A percentile compares a stretch with the other conserved stretches of the same genome.
Evolutionary conservation across 1,284 basidiomycete genomes (phyloP).

Genomic region (Coriolopsis trogii): DNA sequence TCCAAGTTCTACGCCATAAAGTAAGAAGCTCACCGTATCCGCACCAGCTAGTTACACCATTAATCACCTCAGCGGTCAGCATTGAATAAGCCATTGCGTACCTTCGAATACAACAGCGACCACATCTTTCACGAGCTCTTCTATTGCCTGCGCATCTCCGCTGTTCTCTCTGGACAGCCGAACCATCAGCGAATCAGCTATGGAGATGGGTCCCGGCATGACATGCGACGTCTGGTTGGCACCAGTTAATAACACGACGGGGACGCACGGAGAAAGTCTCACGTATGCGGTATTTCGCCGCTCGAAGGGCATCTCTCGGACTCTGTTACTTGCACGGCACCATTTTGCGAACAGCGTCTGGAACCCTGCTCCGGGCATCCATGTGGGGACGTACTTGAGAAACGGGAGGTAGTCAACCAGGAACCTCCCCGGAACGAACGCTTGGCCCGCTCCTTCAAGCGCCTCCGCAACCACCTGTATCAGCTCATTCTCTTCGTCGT

Average conservation of each 20-base stretch:
- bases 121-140: not conserved
- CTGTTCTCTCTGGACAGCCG: no score
- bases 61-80: not conserved
- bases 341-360: constrained; percentile 5
- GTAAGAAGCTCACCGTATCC: constrained; percentile 11
- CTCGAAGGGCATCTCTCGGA: not conserved
- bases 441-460: not conserved
- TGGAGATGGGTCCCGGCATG: no score
- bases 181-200: no score
- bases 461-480: constrained; percentile 12
- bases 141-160: not conserved
- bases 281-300: not conserved
- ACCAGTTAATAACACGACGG: no score
- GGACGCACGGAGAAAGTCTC: no score
- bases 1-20: no score
- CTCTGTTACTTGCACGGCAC: not conserved
- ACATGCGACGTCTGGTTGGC: no score
- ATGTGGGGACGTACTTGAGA: constrained; percentile 15
- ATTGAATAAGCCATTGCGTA: not conserved
- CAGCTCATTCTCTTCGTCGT: constrained; percentile 10
- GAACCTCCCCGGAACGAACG: constrained; percentile 2
- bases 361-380: constrained; percentile 15
- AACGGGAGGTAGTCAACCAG: constrained; percentile 13
- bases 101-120: constrained; percentile 2
- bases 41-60: not conserved